Percentiles rank a stretch among this genome's conserved stretches.
Evolutionary conservation across 2,329 filamentous ascomycete species (phyloP).

Genomic region (Balansia obtecta): DNA sequence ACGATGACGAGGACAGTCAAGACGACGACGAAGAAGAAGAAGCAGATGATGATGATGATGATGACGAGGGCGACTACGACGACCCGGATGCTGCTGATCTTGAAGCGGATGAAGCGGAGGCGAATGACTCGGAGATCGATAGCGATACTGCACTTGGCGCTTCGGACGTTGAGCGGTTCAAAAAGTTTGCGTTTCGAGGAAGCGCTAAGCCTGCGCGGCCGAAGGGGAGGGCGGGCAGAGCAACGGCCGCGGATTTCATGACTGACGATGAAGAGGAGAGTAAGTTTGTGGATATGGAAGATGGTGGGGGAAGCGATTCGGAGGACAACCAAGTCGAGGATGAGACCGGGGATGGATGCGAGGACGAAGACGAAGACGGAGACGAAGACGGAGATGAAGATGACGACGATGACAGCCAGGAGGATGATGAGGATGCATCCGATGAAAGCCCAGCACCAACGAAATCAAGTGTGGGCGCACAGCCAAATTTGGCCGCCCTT

Average conservation of each 20-base stretch:
- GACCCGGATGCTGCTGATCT: constrained; percentile 45
- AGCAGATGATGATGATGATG: constrained; percentile 25
- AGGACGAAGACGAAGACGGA: constrained; percentile 19
- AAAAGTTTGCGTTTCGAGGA: constrained; percentile 54
- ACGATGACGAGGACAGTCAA: constrained; percentile 32
- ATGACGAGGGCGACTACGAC: constrained; percentile 38
- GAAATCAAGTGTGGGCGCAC: constrained; percentile 19
- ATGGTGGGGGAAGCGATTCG: constrained; percentile 19
- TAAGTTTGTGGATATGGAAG: constrained; percentile 25
- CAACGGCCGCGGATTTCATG: constrained; percentile 47
- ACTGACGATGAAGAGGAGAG: constrained; percentile 30
- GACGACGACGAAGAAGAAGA: constrained; percentile 25
- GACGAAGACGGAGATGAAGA: constrained; percentile 25
- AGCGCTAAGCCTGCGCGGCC: constrained; percentile 37
- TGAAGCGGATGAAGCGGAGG: constrained; percentile 33
- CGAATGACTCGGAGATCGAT: constrained; percentile 49
- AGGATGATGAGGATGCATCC: constrained; percentile 21
- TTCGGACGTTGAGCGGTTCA: constrained; percentile 74
- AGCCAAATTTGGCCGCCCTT: constrained; percentile 17
- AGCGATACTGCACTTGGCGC: constrained; percentile 64
- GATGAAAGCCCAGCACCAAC: constrained; percentile 15
- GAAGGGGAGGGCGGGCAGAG: constrained; percentile 25
- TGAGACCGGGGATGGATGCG: constrained; percentile 6
- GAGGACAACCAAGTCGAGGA: constrained; percentile 22
- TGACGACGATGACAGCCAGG: constrained; percentile 19